phyloP scores from a whole-genome alignment of 768 basidiomycete genomes.

The Amyloporia xantha region DNA sequence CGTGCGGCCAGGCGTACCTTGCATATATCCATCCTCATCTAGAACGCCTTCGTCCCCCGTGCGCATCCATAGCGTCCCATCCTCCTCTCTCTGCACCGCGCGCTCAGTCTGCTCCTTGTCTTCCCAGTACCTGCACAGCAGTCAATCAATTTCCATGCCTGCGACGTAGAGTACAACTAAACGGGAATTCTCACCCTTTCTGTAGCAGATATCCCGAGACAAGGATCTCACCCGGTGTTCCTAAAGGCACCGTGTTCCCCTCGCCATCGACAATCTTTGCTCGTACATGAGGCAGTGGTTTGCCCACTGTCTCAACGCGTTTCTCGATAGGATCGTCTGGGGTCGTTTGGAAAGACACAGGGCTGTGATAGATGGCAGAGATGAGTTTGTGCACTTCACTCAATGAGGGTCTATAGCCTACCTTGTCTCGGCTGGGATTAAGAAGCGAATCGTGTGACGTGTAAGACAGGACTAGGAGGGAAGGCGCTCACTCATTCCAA shows the following conservation, averaged over 20 bases:
- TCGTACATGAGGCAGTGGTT: conserved; percentile 66
- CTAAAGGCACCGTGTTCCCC: conserved; percentile 61
- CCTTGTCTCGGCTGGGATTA: conserved; percentile 62
- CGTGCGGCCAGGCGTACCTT: conserved; percentile 48
- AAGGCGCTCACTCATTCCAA: conserved; percentile 73
- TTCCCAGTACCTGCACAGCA: conserved; percentile 60
- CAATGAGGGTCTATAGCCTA: conserved; percentile 15
- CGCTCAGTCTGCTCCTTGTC: conserved; percentile 59
- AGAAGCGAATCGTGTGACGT: not conserved
- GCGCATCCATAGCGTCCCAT: conserved; percentile 71
- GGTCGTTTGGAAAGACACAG: conserved; percentile 78
- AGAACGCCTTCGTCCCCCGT: conserved; percentile 79
- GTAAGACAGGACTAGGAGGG: not conserved
- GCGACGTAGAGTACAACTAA: not conserved
- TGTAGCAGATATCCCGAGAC: conserved; percentile 74
- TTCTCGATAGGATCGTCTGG: conserved; percentile 62
- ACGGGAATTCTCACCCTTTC: conserved; percentile 50
- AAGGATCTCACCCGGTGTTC: conserved; percentile 68
- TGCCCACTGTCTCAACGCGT: conserved; percentile 79
- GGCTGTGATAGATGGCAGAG: conserved; percentile 36
- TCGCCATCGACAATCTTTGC: conserved; percentile 61
- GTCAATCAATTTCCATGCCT: not conserved
- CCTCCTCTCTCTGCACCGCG: conserved; percentile 50
- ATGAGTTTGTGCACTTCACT: not conserved
- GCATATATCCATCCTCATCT: conserved; percentile 75